Evolutionary conservation across 1,284 basidiomycete species (phyloP), one percentile per base, ranked within the genome.

Genomic region (Fereydounia khargensis): DNA sequence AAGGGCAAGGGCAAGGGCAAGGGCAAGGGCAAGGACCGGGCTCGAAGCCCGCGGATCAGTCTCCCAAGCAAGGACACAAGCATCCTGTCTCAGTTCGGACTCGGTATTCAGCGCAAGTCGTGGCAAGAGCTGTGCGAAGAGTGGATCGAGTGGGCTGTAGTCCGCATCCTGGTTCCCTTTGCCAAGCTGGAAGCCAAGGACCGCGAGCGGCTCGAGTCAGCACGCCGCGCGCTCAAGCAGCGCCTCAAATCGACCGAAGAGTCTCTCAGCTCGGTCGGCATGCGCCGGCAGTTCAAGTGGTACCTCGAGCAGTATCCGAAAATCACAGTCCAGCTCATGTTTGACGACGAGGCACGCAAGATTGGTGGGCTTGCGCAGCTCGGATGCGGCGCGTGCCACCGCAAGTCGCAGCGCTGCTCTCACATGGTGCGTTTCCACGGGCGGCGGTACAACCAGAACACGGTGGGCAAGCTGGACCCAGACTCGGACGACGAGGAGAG

Each of bases 201-300:
- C 25, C 42, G 58, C 3, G 42, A 47, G 28, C 32, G 58, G 17
- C 43, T 61, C 14, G 58, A 61, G 14, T 23, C 43, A 4, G 47
- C 28, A 4, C 43, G 58, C 1, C 47, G 45, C 0, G 48, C 53
- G n/a, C 39, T 61, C 6, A 44, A 42, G 22, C 37, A 35, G 9
- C 32, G 42, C 10, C 42, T 56, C 33, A 24, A 42, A 8, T 51
- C 47, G 16, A 39, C 34, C 13, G 58, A 61, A 24, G 58, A 61
- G 27, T 45, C 42, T 7, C 54, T 65, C 1, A 39, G 42, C 6
- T 54, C 50, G 17, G 46, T 44, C 6, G 27, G 42, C 6, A 58
- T 55, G 54, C 43, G 63, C 5, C 21, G 63, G 2, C 59, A 65
- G 33, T 65, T 65, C 40, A 44, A 45, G 20, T 65, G 63, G 63